These are phyloP conservation scores for Salvia splendens DNA, from an alignment of 257 asterid genomes.

Conservation along the genomic window DNA sequence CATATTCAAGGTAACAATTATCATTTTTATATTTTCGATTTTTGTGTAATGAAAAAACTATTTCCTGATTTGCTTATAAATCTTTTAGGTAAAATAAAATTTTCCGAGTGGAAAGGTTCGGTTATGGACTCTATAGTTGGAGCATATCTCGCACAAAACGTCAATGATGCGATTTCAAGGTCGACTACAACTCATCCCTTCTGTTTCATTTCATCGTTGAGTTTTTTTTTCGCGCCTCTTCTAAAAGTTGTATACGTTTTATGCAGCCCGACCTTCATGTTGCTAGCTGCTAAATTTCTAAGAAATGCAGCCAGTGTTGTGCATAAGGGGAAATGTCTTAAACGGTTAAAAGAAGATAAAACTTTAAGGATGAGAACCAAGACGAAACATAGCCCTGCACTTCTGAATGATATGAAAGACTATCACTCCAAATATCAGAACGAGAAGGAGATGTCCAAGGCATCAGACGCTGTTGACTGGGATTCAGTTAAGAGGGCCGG, in stretches of 20 bases:
- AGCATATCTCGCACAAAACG: slow-evolving; percentile 36
- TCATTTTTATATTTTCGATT: too few relatives aligned
- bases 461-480: slow-evolving; percentile 31
- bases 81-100: not conserved
- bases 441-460: not conserved
- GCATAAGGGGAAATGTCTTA: not conserved
- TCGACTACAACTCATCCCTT: not conserved
- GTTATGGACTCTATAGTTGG: slow-evolving; percentile 35
- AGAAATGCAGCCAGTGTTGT: not conserved
- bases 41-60: not conserved
- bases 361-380: not conserved
- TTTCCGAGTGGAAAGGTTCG: slow-evolving; percentile 24
- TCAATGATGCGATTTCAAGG: slow-evolving; percentile 31
- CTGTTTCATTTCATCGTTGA: too few relatives aligned
- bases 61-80: not conserved
- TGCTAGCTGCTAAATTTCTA: slow-evolving; percentile 37
- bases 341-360: not conserved
- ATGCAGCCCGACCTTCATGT: slow-evolving; percentile 37
- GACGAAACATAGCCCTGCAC: not conserved
- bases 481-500: slow-evolving; percentile 22
- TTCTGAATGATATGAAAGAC: slow-evolving; percentile 16
- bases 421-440: not conserved
- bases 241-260: too few relatives aligned
- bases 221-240: too few relatives aligned
- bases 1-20: not conserved